Evolutionary conservation across 805 yeast genomes (phyloP).

Genomic region (Metschnikowia vanudenii): DNA sequence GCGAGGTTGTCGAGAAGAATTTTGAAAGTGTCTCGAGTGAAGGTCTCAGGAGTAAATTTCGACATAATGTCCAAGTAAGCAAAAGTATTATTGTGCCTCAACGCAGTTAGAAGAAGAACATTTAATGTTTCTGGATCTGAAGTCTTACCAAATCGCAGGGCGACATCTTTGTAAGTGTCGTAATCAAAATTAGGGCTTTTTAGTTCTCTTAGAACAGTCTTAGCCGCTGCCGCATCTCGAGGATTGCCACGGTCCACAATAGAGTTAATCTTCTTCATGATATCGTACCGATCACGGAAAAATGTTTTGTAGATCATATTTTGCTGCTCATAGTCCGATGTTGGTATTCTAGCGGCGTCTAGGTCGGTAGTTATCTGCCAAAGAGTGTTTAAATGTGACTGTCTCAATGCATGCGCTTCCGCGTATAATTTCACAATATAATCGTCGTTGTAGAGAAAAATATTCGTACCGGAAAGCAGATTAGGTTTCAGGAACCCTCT

Average conservation of each 20-base stretch:
- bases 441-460: slow-evolving; percentile 3
- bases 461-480: slow-evolving; percentile 16
- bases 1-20: slow-evolving; percentile 17
- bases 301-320: slow-evolving; percentile 29
- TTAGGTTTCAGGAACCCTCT: slow-evolving; percentile 30
- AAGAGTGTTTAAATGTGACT: slow-evolving; percentile 22
- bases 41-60: slow-evolving; percentile 2
- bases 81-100: slow-evolving; percentile 26
- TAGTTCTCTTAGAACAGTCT: background rate
- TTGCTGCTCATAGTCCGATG: slow-evolving; percentile 31
- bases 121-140: slow-evolving; percentile 23
- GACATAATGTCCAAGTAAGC: slow-evolving; percentile 25
- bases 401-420: slow-evolving; percentile 22
- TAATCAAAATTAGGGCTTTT: slow-evolving; percentile 20
- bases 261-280: slow-evolving; percentile 18
- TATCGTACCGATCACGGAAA: slow-evolving; percentile 29
- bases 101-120: slow-evolving; percentile 28
- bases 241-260: background rate
- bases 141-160: slow-evolving; percentile 13
- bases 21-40: slow-evolving; percentile 14
- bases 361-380: slow-evolving; percentile 30
- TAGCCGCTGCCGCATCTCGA: background rate
- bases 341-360: slow-evolving; percentile 24
- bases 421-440: slow-evolving; percentile 13
- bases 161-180: slow-evolving; percentile 22